Evolutionary conservation across 805 yeast genomes (phyloP).

Genomic region (Naumovozyma castellii): DNA sequence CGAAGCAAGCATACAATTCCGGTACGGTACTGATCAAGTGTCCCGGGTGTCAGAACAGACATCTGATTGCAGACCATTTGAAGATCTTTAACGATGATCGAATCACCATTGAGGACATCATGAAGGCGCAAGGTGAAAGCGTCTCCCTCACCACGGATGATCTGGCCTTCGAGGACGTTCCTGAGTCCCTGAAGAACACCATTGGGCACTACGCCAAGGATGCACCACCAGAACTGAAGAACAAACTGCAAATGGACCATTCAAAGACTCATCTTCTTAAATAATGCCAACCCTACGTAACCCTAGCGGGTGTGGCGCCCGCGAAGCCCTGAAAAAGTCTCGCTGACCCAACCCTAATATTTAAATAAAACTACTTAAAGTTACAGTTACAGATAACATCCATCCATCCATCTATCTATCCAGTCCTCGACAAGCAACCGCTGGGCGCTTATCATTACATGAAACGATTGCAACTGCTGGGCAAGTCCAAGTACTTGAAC

Average conservation of each 20-base stretch:
- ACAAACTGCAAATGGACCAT: slow-evolving; percentile 11
- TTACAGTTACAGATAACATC: no score
- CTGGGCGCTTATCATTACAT: no score
- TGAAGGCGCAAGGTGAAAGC: slow-evolving; percentile 66
- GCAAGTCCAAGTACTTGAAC: slow-evolving; percentile 22
- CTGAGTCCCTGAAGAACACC: slow-evolving; percentile 21
- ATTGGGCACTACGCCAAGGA: slow-evolving; percentile 64
- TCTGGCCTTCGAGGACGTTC: slow-evolving; percentile 40
- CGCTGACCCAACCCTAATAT: no score
- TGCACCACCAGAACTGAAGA: slow-evolving; percentile 40
- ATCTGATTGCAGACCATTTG: slow-evolving; percentile 81
- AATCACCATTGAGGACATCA: slow-evolving; percentile 70
- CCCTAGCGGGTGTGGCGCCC: neutral
- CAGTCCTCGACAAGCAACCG: no score
- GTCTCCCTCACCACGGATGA: slow-evolving; percentile 59
- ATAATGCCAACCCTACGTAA: neutral
- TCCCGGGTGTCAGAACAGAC: slow-evolving; percentile 83
- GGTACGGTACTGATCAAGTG: slow-evolving; percentile 88
- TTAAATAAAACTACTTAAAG: no score
- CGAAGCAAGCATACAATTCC: slow-evolving; percentile 79
- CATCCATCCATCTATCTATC: no score
- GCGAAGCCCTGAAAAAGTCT: no score
- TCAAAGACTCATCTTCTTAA: slow-evolving; percentile 5
- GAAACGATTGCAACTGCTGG: slow-evolving; percentile 18
- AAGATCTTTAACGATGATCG: slow-evolving; percentile 70